Conservation (phyloP, 2,329 filamentous ascomycete genomes). For the Ophiocordyceps australis region DNA sequence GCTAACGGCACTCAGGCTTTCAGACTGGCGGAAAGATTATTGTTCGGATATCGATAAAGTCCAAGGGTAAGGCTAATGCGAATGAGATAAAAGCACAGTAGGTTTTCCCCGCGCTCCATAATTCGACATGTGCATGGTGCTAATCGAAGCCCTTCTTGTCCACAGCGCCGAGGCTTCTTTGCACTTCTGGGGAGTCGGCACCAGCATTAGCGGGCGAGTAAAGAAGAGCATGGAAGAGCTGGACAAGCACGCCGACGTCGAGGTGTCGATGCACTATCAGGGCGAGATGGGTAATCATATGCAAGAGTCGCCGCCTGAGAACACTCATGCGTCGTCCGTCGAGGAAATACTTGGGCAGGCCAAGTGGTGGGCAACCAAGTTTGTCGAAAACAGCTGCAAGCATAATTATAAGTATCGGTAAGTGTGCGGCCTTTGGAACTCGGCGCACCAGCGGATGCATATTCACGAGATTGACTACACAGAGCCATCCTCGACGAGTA, state of each 20-base stretch:
- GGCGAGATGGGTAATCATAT: conserved; percentile 1
- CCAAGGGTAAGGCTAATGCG: not conserved
- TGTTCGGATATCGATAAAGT: not conserved
- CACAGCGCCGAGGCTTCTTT: conserved; percentile 1
- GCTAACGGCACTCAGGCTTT: not conserved
- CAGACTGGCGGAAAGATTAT: conserved; percentile 1
- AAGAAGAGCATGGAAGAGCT: not conserved
- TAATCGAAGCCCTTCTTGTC: not conserved
- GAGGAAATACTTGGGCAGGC: too few relatives aligned
- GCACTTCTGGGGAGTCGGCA: not conserved
- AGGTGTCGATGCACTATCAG: conserved; percentile 1
- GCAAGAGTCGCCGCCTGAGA: too few relatives aligned
- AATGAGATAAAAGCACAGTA: not conserved
- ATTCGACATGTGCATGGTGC: not conserved
- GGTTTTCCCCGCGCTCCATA: not conserved
- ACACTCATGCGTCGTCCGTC: too few relatives aligned
- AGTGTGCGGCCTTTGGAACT: too few relatives aligned
- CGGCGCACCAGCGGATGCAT: too few relatives aligned
- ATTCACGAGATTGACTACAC: too few relatives aligned
- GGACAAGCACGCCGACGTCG: not conserved
- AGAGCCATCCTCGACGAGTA: too few relatives aligned
- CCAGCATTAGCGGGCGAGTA: not conserved
- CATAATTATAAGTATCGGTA: too few relatives aligned
- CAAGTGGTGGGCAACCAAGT: too few relatives aligned
- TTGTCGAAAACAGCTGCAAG: too few relatives aligned